Base-by-base conservation (phyloP, 78 protist species). In the Dictyostelium brefeldianum region DNA sequence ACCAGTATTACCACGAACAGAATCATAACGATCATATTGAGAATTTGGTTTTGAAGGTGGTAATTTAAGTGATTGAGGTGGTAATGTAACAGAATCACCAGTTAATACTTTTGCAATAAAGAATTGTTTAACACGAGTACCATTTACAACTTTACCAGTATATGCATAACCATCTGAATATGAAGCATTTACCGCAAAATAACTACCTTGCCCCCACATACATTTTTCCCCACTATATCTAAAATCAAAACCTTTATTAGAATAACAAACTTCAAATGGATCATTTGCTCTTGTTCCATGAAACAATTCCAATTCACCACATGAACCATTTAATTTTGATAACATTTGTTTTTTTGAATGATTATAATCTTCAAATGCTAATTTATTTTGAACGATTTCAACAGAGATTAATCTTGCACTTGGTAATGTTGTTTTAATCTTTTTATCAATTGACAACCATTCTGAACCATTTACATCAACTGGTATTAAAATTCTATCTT, bases 21-120 rank as follows among this genome's bases (percentile, higher is more conserved):
- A 75, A 51, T 75, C 81, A 75, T 75, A 75, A 8, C 46, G 5
- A 0, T 8, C 36, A 46, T 4, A 7, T 15, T 12, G 8, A 65
- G 31, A 10, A 51, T 50, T 25, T 47, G 17, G 4, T 48, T 75
- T 75, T n/a, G 7, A 2, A 0, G 81, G 79, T 51, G 81, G 81
- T 10, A n/a, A 14, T 41, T 15, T 54, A 18, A 75, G 1, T 14
- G 54, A 43, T 8, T 7, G n/a, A 4, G 17, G 20, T 75, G 25
- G 51, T 25, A 51, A 25, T 12, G 10, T 6, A 75, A 75, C 25
- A 10, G 81, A 27, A 14, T 75, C 81, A 15, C 81, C 81, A 27
- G 27, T n/a, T 50, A 75, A 51, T 47, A 75, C 81, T 51, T 50
- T 75, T 1, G 81, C 81, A 27, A 75, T 15, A 75, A 75, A 75